These are phyloP conservation scores for Porphyra umbilicalis DNA, from an alignment of 31 red algal genomes.

Conservation along the genomic window DNA sequence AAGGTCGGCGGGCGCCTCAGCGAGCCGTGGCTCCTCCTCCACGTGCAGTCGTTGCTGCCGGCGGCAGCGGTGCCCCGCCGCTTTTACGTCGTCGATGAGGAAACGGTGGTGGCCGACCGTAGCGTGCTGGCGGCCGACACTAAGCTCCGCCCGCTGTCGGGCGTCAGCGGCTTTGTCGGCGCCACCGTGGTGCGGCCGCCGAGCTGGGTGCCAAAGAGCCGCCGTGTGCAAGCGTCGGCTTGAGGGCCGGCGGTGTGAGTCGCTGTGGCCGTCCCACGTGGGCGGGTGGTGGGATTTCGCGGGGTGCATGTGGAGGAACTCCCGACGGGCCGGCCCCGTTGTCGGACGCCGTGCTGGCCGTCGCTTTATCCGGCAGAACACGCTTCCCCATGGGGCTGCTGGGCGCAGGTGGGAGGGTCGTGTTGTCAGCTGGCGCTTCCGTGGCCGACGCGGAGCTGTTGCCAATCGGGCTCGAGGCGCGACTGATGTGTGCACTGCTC, in stretches of 20 bases:
- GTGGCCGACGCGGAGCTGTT: no score
- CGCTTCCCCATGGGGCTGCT: no score
- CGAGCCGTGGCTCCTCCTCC: background rate
- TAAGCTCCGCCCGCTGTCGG: background rate
- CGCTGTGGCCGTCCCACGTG: background rate
- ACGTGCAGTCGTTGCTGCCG: background rate
- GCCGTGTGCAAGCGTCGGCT: background rate
- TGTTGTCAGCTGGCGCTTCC: no score
- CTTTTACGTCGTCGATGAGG: slow-evolving; percentile 1
- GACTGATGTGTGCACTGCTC: no score
- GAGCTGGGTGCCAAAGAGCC: background rate
- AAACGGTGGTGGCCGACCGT: background rate
- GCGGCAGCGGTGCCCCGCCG: background rate
- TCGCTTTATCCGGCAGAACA: no score
- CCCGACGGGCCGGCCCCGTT: no score
- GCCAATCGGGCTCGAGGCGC: no score
- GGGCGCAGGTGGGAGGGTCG: no score
- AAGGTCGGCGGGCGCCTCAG: background rate
- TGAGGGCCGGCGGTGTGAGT: background rate
- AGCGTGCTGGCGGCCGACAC: background rate
- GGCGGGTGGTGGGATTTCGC: background rate
- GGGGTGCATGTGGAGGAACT: no score
- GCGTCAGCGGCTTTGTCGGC: background rate
- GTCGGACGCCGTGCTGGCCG: no score
- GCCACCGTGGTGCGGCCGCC: background rate